Base-by-base conservation (phyloP, 805 yeast species). In the Kuraishia borneana region DNA sequence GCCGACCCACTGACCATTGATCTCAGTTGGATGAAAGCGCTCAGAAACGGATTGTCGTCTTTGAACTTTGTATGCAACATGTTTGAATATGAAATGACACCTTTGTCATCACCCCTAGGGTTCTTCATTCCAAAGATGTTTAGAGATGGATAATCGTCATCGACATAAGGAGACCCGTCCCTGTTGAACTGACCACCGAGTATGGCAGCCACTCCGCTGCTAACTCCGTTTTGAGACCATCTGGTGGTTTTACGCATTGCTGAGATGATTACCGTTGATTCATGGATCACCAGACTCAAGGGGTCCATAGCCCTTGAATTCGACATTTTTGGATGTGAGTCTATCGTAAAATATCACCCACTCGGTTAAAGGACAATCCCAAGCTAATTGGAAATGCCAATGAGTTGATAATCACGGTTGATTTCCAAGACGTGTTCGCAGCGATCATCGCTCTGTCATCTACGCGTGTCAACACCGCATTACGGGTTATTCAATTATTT, bases 221-320 rank as follows among this genome's bases (percentile, higher is more conserved):
- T 28, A 5, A 19, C 34, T n/a, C 25, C 28, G 33, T 31, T 16
- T 33, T 80, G 81, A 28, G 81, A 71, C 44, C 81, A 80, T 42
- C 83, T 74, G 50, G 87, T 73, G 42, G 83, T 68, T 50, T 85
- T 87, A 36, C 96, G 68, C 94, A 92, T 85, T 17, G 92, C 87
- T 14, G 94, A 78, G 14, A 89, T 74, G 34, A 92, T 71, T 37
- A 78, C 68, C 48, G 84, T 81, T 54, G 96, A 85, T 60, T 92
- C 97, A 50, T 83, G 82, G 40, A 85, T 76, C 43, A 85, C 81
- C 44, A 89, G 73, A 2, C 94, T 81, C 36, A 80, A 69, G 10
- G 94, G 83, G 54, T 83, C 88, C 34, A 83, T 66, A 6, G 89
- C 56, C 34, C 14, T 13, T 7, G 35, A 27, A 21, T 7, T 21